Evolutionary conservation across 2,329 filamentous ascomycete genomes (phyloP), one percentile per base, ranked within the genome.

Genomic region (Colletotrichum phormii): DNA sequence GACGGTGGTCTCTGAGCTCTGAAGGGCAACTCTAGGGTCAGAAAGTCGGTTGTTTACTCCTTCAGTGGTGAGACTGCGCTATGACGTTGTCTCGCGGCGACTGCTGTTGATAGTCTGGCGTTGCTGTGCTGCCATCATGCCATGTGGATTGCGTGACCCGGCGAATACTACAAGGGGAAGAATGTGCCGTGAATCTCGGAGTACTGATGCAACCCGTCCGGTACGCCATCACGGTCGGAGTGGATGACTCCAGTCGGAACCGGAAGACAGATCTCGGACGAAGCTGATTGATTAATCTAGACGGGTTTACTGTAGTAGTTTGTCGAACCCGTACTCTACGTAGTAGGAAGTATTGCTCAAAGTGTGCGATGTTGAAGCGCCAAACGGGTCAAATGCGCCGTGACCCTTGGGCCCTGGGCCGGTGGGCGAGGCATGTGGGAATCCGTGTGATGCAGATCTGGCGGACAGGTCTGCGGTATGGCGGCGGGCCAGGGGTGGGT

Each of bases 141-240:
- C 53, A 13, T 55, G 15, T 22, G 26, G 31, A 42, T 49, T 67
- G 67, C 24, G 63, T 55, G 31, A 54, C 33, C 11, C 15, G 24
- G 33, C 3, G 22, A 33, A n/a, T 13, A 22, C 26, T 49, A n/a
- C 15, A 24, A 57, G 9, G 24, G 6, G 53, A 31, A 35, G 35
- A 24, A 46, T 57, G 55, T n/a, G 24, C 64, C 18, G 46, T 37
- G 57, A 53, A 53, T 29, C 31, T 68, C 64, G 64, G 69, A 53
- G 49, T 53, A 26, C 29, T 72, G 69, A 26, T 64, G 42, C 46
- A 70, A 35, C 60, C 67, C 60, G 67, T 49, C 60, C 46, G 58
- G 63, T 42, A n/a, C 29, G 18, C 35, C 33, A 63, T 62, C 29
- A 64, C 51, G 12, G 29, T 68, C 69, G 64, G 51, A 33, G 64